Evolutionary conservation across 164 flowering plant genomes (phyloP), one percentile per base, ranked within the genome.

Genomic region (Piper betle): DNA sequence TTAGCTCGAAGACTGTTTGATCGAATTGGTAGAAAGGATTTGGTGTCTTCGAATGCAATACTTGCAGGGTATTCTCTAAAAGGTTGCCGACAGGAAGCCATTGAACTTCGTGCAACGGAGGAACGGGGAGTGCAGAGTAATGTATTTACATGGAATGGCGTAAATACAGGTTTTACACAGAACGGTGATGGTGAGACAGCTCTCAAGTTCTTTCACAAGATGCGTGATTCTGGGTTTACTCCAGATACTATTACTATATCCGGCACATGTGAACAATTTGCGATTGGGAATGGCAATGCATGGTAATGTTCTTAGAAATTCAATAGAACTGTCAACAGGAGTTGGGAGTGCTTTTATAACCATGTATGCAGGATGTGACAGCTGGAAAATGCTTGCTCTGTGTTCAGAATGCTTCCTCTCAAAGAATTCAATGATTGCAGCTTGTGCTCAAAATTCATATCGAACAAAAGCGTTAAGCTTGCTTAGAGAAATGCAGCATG

Each of bases 361-460:
- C 1, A 74, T 77, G 77, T 77, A 72, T 53, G 69, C 75, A 10
- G 70, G 69, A 52, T 72, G 80, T 61, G 62, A 55, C 62, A 17
- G 11, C 39, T 69, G 60, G 69, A 68, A 65, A 42, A 42, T 41
- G 71, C 78, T 5, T 61, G 53, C 6, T 55, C 64, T 18, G 74
- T 74, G 39, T 77, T 77, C 62, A 60, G 55, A 53, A 62, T 69
- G 53, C 72, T 77, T 37, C 53, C 65, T 4, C 7, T 46, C 0
- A 72, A 71, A 63, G 79, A 77, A 71, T 66, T 74, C 80, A 17
- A 70, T 77, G 58, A 65, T 77, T 55, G 19, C 76, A 50, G 76
- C 72, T 33, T 72, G 65, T 62, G 62, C 74, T 52, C 73, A 70
- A 61, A 60, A 59, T 41, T 68, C 75, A n/a, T 58, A 52, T 10